Conservation (phyloP, 1,284 basidiomycete species). For the Ustilago lituana region DNA sequence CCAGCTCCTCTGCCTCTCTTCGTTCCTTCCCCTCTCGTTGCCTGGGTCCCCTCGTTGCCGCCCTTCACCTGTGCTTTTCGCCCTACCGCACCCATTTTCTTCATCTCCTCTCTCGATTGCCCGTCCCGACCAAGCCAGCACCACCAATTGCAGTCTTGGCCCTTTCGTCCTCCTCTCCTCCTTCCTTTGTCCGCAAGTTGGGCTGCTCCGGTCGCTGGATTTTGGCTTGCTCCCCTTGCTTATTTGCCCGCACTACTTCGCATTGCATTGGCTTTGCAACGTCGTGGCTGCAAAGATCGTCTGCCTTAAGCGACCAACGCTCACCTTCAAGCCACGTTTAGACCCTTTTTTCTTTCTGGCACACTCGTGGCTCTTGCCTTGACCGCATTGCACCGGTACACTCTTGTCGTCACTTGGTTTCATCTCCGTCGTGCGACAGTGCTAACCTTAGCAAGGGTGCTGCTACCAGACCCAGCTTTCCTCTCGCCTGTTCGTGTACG, state of each 20-base stretch:
- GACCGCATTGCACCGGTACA: not conserved
- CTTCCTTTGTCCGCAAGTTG: no score
- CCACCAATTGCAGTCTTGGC: no score
- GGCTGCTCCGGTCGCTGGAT: no score
- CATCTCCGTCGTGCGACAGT: conserved; percentile 9
- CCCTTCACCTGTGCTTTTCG: conserved; percentile 1
- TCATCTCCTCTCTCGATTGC: not conserved
- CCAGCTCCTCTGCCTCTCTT: not conserved
- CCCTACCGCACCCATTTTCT: conserved; percentile 6
- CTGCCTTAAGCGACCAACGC: no score
- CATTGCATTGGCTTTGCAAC: no score
- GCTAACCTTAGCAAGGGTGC: conserved; percentile 16
- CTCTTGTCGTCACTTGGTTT: conserved; percentile 17
- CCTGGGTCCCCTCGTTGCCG: conserved; percentile 17
- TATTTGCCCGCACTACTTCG: no score
- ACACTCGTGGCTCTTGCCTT: conserved; percentile 13
- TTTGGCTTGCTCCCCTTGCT: no score
- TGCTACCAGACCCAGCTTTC: conserved; percentile 26
- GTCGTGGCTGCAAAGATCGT: no score
- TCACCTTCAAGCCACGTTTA: no score
- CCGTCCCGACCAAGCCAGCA: no score
- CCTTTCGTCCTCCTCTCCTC: no score
- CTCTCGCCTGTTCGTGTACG: conserved; percentile 3
- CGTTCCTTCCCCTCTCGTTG: not conserved
- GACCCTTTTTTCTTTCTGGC: not conserved